Conservation (phyloP, 352 stramenopile genomes). For the Stramenopiles sp. region DNA sequence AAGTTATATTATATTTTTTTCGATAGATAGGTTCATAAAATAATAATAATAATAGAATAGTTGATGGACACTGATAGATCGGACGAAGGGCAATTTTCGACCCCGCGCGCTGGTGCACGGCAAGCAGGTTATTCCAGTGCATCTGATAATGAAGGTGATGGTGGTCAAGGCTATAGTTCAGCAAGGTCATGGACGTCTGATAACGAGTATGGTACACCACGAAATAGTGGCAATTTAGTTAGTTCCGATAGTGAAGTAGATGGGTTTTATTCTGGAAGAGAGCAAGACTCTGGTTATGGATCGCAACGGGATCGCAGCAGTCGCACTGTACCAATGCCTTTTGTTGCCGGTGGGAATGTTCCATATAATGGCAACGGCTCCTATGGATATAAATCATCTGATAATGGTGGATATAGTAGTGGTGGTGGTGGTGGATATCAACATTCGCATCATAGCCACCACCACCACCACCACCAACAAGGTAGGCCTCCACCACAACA, state of each 20-base stretch:
- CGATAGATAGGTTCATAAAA: not conserved
- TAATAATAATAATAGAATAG: not conserved
- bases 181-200: not conserved
- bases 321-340: not conserved
- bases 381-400: not conserved
- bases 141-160: not conserved
- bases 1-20: too few relatives aligned
- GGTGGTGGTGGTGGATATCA: not conserved
- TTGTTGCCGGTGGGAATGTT: not conserved
- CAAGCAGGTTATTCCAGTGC: not conserved
- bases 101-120: not conserved
- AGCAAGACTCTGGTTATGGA: not conserved
- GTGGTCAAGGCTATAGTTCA: not conserved
- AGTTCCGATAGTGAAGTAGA: not conserved
- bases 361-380: not conserved
- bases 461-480: not conserved
- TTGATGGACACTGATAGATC: not conserved
- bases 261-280: not conserved
- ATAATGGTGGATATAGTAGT: not conserved
- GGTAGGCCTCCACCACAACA: not conserved
- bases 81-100: not conserved
- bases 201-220: not conserved
- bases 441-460: too few relatives aligned
- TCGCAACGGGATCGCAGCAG: not conserved
- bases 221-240: not conserved